Base-by-base conservation (phyloP, 2,329 filamentous ascomycete genomes). In the Achaetomium macrosporum region DNA sequence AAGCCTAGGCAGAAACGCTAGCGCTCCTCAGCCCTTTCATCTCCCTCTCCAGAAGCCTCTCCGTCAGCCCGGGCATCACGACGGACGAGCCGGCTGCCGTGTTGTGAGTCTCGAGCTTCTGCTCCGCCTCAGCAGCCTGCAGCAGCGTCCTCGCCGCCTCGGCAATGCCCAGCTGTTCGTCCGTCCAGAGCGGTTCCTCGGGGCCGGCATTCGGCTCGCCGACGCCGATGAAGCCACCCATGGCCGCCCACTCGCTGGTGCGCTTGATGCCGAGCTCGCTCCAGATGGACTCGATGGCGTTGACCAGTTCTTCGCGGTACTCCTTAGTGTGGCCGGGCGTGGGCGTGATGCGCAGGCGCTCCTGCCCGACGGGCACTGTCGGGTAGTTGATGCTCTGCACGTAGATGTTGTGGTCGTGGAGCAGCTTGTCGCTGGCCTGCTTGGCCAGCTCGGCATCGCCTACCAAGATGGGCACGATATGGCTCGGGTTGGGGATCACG, bases 321-420 rank as follows among this genome's bases (percentile, higher is more conserved):
- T 88, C 82, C 71, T 87, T 87, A 51, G 82, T 83, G 69, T 99
- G 93, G 41, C 93, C 93, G 0, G 93, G 93, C 1, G 93, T 99
- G 0, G 93, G 93, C 1, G 93, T 99, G 69, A 99, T 90, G 61
- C 93, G 87, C 52, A 99, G 85, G 54, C 93, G 85, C 72, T 99
- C 93, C 75, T 99, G 91, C n/a, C 93, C 93, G 7, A 95, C 90
- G 2, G 93, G 93, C 2, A 99, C 93, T 47, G 93, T 99, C 2
- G 93, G 93, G 73, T 97, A 97, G 75, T 99, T 99, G 79, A 99
- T 97, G 51, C 90, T 90, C 73, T 99, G 93, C 25, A 99, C 93
- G 68, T 99, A 99, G 67, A 99, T 96, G 57, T 84, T 82, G 75
- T 96, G 88, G 61, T 95, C 87, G 61, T 87, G 84, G 13, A 99